Evolutionary conservation across 1,284 basidiomycete genomes (phyloP), one percentile per base, ranked within the genome.

Genomic region (Mycosarcoma mackinlayi): DNA sequence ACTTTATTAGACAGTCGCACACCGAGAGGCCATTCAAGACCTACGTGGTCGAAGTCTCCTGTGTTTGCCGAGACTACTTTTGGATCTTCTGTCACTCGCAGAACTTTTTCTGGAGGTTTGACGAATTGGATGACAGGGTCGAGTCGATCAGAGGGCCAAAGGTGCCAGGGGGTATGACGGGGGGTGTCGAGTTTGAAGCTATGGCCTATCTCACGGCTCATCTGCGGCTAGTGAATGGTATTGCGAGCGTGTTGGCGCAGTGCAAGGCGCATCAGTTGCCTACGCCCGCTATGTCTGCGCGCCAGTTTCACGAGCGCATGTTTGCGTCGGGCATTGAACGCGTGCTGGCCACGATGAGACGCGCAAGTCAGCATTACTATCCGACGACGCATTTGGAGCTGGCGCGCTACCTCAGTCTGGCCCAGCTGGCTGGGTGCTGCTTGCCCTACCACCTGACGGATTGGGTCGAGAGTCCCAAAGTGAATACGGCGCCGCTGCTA

Each of bases 1-100:
- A 90, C 23, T 98, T 98, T 81, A 93, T 98, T 55, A 90, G 91
- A 70, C 88, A 88, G 1, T 85, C 94, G 23, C 93, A 94, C 82
- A 86, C 87, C 3, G 89, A 92, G 0, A 86, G 94, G 40, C 89
- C 94, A 44, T 96, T 93, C 86, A 96, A 93, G 85, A 89, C 89
- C 3, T 97, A 94, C 84, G 85, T 98, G 13, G 88, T 90, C 74
- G 94, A 98, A 81, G 85, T 98, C 33, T 90, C 88, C 9, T 92
- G 94, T 71, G 86, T 95, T 3, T 94, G 94, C 79, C 85, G 93
- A 18, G 95, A 98, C 82, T 98, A 96, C 84, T 98, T 98, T 83
- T 98, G 95, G 78, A 91, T 98, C 53, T 98, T 98, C 84, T 98
- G 95, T 81, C 96, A 98, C 82, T 90, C 91, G 3, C 90, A 90